Evolutionary conservation across 2,329 filamentous ascomycete species (phyloP).

Genomic region (Reticulascus tulasneorum): DNA sequence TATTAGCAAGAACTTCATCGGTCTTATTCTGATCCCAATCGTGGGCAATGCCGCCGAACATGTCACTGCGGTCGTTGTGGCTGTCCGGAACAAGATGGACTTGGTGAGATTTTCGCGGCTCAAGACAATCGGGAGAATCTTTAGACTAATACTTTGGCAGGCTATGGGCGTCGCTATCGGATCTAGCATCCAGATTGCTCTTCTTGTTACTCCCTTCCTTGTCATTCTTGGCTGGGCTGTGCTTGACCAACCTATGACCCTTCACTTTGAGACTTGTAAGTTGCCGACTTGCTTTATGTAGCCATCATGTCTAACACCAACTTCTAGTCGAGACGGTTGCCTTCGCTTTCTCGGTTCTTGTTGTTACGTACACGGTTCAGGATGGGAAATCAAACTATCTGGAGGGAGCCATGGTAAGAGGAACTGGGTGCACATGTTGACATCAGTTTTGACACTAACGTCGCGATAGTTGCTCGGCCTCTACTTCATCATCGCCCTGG

Average conservation of each 20-base stretch:
- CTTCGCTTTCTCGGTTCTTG: constrained; percentile 70
- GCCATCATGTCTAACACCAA: constrained; percentile 25
- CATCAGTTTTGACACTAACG: constrained; percentile 12
- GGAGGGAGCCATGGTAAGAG: constrained; percentile 72
- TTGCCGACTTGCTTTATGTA: constrained; percentile 28
- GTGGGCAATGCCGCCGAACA: constrained; percentile 79
- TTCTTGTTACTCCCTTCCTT: constrained; percentile 75
- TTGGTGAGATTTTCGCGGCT: no score
- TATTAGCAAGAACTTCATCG: constrained; percentile 78
- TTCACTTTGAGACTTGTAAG: constrained; percentile 79
- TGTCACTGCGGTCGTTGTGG: constrained; percentile 76
- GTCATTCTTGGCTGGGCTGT: constrained; percentile 78
- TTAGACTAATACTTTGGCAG: not conserved
- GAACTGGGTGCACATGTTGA: constrained; percentile 5
- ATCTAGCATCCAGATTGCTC: constrained; percentile 76
- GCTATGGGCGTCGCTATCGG: constrained; percentile 78
- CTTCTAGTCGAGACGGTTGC: constrained; percentile 76
- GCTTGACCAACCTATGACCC: constrained; percentile 66
- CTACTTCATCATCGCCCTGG: constrained; percentile 57
- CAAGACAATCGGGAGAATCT: not conserved
- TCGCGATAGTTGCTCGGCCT: constrained; percentile 43
- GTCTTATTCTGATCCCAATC: constrained; percentile 73
- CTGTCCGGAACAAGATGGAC: constrained; percentile 73
- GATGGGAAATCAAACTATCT: constrained; percentile 84
- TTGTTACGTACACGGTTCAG: constrained; percentile 72